phyloP scores from a whole-genome alignment of 805 yeast genomes.

The Saturnispora gosingensis region DNA sequence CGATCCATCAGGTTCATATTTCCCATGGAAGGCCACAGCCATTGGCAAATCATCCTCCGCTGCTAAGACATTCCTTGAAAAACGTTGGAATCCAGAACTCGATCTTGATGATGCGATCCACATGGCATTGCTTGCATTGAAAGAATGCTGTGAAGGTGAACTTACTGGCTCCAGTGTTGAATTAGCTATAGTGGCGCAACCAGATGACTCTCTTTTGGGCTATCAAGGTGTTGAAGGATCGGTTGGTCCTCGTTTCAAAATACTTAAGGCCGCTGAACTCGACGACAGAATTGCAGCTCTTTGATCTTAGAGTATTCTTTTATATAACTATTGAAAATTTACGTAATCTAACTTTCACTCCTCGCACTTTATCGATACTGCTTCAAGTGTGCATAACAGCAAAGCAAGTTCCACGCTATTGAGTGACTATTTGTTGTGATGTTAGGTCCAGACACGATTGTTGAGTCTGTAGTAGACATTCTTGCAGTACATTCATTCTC shows the following conservation, averaged over 20 bases:
- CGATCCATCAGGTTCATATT: conserved; percentile 95
- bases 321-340: background rate
- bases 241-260: conserved; percentile 85
- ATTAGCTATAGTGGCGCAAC: conserved; percentile 76
- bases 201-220: conserved; percentile 74
- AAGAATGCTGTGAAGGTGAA: conserved; percentile 97
- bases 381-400: background rate
- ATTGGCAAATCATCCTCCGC: conserved; percentile 93
- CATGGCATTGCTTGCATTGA: conserved; percentile 85
- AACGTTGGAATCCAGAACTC: conserved; percentile 95
- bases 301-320: conserved; percentile 23
- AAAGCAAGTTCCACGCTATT: background rate
- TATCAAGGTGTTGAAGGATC: conserved; percentile 69
- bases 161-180: conserved; percentile 95
- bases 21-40: conserved; percentile 99
- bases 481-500: conserved; percentile 28
- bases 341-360: background rate
- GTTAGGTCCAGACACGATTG: conserved; percentile 28
- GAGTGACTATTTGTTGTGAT: background rate
- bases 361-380: background rate
- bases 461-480: conserved; percentile 25
- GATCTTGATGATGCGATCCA: conserved; percentile 98
- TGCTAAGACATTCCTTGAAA: conserved; percentile 96
- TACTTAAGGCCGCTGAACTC: conserved; percentile 80
- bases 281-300: conserved; percentile 92